Base-by-base conservation (phyloP, 2,329 filamentous ascomycete species). In the Pezicula carpinea region DNA sequence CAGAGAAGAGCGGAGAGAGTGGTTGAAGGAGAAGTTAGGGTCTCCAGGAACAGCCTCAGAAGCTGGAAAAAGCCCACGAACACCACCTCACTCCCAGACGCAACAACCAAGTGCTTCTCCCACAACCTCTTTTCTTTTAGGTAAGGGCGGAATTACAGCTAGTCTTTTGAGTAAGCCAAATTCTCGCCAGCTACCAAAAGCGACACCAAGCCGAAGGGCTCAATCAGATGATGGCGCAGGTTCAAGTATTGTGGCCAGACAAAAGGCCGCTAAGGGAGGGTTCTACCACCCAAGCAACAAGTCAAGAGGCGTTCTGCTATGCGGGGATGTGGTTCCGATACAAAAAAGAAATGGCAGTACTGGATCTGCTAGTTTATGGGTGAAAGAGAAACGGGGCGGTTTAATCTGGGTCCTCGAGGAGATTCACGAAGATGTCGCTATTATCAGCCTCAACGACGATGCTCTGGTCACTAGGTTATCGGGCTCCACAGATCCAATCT, bases 361-460 rank as follows among this genome's bases (percentile, higher is more conserved):
- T 4, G 93, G 93, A 2, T 91, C 93, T 48, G 93, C 93, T 32
- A 97, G 91, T 67, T 72, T 99, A 33, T 99, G 93, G 93, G 93
- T 99, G 3, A 99, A 99, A 71, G 93, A 99, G 67, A 99, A 99
- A 68, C 81, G 85, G 41, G 83, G 89, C 44, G 91, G 92, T 8
- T 70, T 99, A 50, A 97, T 99, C 50, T 99, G 93, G 93, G 93
- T 99, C 7, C 70, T 99, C 2, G 93, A 99, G 65, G 93, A 99
- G 68, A 97, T 99, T 51, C 89, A 92, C 46, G 93, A 99, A 67
- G 91, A 99, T 64, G 84, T 93, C 33, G 90, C 88, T 4, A 79
- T 82, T 51, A 69, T 99, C 36, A 77, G 74, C 10, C 76, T 95
- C 17, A 87, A 95, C 61, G 84, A 90, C 47, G 83, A 89, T 22